phyloP scores from a whole-genome alignment of 106 monocot species.

The Dendrobium nobile region DNA sequence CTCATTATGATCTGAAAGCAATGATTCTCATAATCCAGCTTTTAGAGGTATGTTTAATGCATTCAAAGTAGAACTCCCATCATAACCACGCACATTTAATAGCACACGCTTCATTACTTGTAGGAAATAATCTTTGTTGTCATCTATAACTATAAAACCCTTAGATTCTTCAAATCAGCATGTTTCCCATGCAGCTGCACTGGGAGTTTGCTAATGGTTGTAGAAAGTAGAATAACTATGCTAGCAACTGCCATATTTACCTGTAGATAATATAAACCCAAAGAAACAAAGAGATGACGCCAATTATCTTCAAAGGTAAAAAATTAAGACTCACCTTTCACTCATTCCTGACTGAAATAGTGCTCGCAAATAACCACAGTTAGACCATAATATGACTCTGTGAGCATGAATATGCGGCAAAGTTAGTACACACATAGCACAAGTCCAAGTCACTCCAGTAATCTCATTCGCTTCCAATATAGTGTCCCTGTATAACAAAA shows the following conservation, averaged over 20 bases:
- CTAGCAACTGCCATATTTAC: background rate
- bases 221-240: background rate
- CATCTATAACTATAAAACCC: background rate
- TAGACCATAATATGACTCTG: conserved; percentile 55
- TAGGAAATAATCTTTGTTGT: background rate
- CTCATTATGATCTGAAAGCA: background rate
- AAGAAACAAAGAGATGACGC: background rate
- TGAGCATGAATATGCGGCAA: conserved; percentile 68
- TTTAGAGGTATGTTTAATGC: background rate
- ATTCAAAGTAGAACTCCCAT: background rate
- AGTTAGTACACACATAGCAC: conserved; percentile 36
- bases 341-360: conserved; percentile 81
- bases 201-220: background rate
- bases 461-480: conserved; percentile 56
- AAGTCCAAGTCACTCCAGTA: conserved; percentile 27
- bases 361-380: conserved; percentile 59
- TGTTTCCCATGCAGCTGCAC: background rate
- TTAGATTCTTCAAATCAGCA: conserved; percentile 1
- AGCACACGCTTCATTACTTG: background rate
- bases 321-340: conserved; percentile 49
- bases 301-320: background rate
- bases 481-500: conserved; percentile 47
- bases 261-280: conserved; percentile 1
- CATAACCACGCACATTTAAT: background rate
- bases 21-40: background rate